A percentile compares a stretch with the other conserved stretches of the same genome.
These are phyloP conservation scores for Erythrobasidium hasegawianum DNA, from an alignment of 1,284 basidiomycete species.

Conservation along the genomic window DNA sequence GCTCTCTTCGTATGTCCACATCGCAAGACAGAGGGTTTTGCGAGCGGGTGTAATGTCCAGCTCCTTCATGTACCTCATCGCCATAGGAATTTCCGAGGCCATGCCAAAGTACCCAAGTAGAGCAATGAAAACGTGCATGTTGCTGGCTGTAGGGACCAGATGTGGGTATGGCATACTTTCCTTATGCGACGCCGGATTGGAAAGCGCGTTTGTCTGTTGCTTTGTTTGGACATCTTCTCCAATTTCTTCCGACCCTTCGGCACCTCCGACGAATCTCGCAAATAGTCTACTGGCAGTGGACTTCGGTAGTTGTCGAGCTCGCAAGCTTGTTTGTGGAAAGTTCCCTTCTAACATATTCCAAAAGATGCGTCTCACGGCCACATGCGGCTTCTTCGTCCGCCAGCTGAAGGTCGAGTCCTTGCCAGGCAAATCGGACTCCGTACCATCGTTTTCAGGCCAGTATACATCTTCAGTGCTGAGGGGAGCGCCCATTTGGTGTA, in stretches of 20 bases:
- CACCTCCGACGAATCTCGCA: not conserved
- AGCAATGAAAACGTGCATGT: conserved; percentile 62
- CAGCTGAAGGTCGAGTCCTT: not conserved
- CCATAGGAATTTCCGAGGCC: conserved; percentile 62
- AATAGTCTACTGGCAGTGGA: not conserved
- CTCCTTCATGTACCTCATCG: conserved; percentile 71
- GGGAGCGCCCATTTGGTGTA: not conserved
- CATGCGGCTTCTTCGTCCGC: conserved; percentile 35
- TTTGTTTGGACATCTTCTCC: not conserved
- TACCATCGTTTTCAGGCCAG: not conserved
- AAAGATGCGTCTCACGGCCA: conserved; percentile 24
- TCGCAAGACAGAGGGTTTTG: conserved; percentile 60
- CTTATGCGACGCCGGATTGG: conserved; percentile 32
- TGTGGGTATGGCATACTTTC: conserved; percentile 47
- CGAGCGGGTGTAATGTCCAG: conserved; percentile 57
- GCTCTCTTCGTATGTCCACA: conserved; percentile 69
- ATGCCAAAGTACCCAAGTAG: conserved; percentile 59
- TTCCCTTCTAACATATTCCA: conserved; percentile 25
- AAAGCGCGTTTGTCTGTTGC: conserved; percentile 19
- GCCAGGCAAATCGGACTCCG: not conserved
- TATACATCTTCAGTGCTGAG: conserved; percentile 18
- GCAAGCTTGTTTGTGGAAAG: not conserved
- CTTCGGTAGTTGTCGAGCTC: not conserved
- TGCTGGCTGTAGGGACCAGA: conserved; percentile 55
- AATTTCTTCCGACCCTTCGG: not conserved